phyloP scores from a whole-genome alignment of 768 basidiomycete genomes.

The Pisolithus orientalis region DNA sequence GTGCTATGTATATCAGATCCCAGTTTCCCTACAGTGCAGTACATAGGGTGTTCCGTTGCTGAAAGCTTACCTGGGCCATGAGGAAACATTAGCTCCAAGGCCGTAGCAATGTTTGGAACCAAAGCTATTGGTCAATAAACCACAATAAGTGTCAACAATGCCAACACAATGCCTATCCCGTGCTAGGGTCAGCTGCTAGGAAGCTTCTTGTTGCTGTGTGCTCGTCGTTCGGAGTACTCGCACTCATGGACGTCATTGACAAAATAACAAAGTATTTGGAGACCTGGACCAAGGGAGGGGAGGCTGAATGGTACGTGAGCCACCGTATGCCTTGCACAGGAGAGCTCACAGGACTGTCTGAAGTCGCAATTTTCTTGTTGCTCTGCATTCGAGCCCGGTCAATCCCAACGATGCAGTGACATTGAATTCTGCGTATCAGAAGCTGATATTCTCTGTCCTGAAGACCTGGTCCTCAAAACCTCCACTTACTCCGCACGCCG shows the following conservation, averaged over 20 bases:
- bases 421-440: conserved; percentile 63
- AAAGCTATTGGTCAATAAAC: conserved; percentile 20
- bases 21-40: too few relatives aligned
- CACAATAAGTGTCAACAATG: conserved; percentile 20
- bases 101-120: conserved; percentile 13
- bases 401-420: conserved; percentile 48
- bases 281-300: conserved; percentile 55
- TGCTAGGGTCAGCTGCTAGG: conserved; percentile 7
- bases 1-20: too few relatives aligned
- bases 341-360: conserved; percentile 4
- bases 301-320: conserved; percentile 51
- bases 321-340: conserved; percentile 11
- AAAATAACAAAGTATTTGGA: conserved; percentile 43
- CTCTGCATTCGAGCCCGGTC: conserved; percentile 53
- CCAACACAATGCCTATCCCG: conserved; percentile 17
- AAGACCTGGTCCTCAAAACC: conserved; percentile 47
- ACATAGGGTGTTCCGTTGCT: too few relatives aligned
- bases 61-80: too few relatives aligned
- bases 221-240: conserved; percentile 9
- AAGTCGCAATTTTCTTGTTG: conserved; percentile 58
- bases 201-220: conserved; percentile 6
- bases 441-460: conserved; percentile 55
- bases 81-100: not conserved
- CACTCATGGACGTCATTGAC: conserved; percentile 55
- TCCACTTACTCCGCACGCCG: conserved; percentile 40